Conservation (phyloP, 106 monocot genomes). For the Narthecium ossifragum region DNA sequence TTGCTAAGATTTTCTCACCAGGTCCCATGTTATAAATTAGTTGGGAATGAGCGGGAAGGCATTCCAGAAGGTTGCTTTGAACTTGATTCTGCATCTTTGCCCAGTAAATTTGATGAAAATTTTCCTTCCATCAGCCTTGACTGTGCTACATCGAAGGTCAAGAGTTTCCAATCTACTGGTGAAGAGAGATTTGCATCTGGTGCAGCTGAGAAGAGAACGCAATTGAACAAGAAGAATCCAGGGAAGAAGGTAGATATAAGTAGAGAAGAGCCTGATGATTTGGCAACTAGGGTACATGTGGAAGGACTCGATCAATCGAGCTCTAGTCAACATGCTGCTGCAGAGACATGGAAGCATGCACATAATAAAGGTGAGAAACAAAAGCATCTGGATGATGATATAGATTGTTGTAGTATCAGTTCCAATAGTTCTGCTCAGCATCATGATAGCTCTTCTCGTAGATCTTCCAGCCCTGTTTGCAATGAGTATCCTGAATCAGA, state of each 20-base stretch:
- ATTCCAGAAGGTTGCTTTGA: constrained; percentile 54
- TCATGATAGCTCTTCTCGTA: background rate
- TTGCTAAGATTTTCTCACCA: constrained; percentile 62
- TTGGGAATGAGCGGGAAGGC: constrained; percentile 42
- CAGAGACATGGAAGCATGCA: background rate
- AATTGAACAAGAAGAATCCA: background rate
- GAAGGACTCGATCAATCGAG: background rate
- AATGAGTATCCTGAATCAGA: constrained; percentile 35
- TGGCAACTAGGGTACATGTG: background rate
- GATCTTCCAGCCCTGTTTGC: background rate
- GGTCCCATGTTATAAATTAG: constrained; percentile 51
- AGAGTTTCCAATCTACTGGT: background rate
- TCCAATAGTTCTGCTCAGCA: background rate
- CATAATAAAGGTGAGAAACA: background rate
- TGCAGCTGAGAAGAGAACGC: background rate
- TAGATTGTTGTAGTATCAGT: background rate
- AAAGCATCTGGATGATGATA: background rate
- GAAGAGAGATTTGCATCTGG: background rate
- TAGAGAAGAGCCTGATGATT: background rate
- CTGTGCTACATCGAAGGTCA: background rate
- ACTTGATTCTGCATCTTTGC: constrained; percentile 64
- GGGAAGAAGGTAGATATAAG: background rate
- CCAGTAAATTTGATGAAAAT: constrained; percentile 16
- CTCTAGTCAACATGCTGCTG: background rate
- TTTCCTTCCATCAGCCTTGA: constrained; percentile 29